Conservation (phyloP, 192 early-diverging fungal species). For the Dissophora globulifera region DNA sequence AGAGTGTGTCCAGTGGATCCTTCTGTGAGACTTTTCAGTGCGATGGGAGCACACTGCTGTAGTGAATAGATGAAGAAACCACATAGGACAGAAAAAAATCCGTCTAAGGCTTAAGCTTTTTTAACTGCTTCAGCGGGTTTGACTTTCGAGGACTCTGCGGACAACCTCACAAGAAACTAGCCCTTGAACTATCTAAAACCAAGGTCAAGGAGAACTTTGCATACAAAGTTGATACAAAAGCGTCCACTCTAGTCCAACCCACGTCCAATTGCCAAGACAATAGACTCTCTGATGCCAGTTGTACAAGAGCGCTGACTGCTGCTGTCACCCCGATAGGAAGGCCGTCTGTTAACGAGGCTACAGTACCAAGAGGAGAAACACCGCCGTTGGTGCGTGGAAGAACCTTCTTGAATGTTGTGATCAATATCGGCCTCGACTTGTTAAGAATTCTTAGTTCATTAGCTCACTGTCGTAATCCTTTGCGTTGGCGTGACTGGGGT, state of each 20-base stretch:
- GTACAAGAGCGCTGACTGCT: conserved; percentile 60
- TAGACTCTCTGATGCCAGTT: conserved; percentile 54
- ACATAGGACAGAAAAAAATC: no score
- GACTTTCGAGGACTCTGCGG: no score
- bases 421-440: conserved; percentile 77
- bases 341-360: conserved; percentile 82
- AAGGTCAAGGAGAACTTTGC: conserved; percentile 28
- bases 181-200: conserved; percentile 65
- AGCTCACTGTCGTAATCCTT: conserved; percentile 80
- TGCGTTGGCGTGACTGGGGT: neutral
- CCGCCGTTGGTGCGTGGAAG: conserved; percentile 95
- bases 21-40: no score
- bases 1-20: no score
- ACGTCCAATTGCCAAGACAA: conserved; percentile 34
- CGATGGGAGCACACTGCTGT: no score
- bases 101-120: no score
- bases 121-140: no score
- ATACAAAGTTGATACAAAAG: conserved; percentile 48
- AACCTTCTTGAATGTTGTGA: conserved; percentile 81
- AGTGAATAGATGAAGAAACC: no score
- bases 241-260: conserved; percentile 30
- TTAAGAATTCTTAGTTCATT: conserved; percentile 90
- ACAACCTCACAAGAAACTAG: conserved; percentile 79
- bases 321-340: conserved; percentile 72
- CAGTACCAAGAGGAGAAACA: conserved; percentile 76